These are phyloP conservation scores for Citrus glauca DNA, from an alignment of 345 rosid species.

Conservation along the genomic window DNA sequence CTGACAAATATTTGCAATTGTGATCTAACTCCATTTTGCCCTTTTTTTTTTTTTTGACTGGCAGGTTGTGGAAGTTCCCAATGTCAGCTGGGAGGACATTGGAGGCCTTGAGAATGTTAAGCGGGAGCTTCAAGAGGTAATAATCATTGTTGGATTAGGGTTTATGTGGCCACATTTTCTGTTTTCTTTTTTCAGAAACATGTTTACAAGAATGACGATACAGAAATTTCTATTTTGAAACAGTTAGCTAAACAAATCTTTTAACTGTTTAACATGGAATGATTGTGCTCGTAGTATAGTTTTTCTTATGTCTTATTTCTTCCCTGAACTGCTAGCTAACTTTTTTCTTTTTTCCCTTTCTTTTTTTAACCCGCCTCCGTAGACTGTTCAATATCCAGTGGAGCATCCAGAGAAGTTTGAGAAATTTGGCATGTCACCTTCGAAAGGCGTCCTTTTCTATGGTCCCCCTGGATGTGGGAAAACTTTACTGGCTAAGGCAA, in stretches of 20 bases:
- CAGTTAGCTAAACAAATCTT: not conserved
- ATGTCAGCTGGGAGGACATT: conserved; percentile 66
- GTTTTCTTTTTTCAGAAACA: not conserved
- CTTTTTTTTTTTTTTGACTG: not conserved
- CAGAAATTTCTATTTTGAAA: not conserved
- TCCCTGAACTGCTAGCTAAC: not conserved
- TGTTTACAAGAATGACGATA: not conserved
- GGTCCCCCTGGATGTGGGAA: conserved; percentile 76
- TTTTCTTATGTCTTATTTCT: not conserved
- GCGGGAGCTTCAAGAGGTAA: conserved; percentile 74
- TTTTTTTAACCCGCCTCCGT: not conserved
- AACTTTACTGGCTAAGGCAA: conserved; percentile 65
- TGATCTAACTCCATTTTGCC: conserved; percentile 8
- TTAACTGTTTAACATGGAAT: not conserved
- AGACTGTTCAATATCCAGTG: conserved; percentile 82
- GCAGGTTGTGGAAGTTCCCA: conserved; percentile 72
- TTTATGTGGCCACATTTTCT: not conserved
- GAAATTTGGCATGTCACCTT: conserved; percentile 83
- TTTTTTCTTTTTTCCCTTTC: not conserved
- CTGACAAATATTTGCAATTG: not conserved
- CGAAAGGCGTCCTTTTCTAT: conserved; percentile 69
- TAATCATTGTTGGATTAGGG: not conserved
- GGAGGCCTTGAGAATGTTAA: conserved; percentile 75
- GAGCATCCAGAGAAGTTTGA: conserved; percentile 80
- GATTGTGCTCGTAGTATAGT: not conserved